Evolutionary conservation across 169 alveolate genomes (phyloP), one percentile per base, ranked within the genome.

Genomic region (Plasmodium coatneyi): DNA sequence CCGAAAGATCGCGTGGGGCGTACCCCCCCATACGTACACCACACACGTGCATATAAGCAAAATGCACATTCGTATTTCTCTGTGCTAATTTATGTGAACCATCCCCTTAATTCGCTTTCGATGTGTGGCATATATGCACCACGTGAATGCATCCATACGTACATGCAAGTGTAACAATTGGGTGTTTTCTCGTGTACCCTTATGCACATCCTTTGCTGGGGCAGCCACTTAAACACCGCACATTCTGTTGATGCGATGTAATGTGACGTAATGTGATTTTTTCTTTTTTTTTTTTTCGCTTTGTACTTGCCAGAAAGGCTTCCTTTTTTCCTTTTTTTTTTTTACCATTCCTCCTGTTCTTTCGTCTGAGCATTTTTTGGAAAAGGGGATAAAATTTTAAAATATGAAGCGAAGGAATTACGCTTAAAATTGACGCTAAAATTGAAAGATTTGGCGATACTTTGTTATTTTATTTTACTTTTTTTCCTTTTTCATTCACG

Each of bases 301-400:
- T n/a, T n/a, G n/a, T n/a, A n/a, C n/a, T n/a, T n/a, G n/a, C n/a
- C n/a, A n/a, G n/a, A n/a, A n/a, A n/a, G n/a, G n/a, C n/a, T 0
- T 3, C 14, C 19, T 25, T 66, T 56, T 5, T 60, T 60, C 9
- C n/a, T 60, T 19, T 60, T 60, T 60, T 66, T 66, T 66, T 66
- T 66, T 66, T 19, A 22, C 9, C 46, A 1, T 39, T 39, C 9
- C 9, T 22, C 14, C 34, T 16, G 28, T 60, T 5, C 34, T 60
- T 60, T 78, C 41, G 39, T 79, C 70, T 79, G 84, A 79, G 84
- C 72, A 16, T 36, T 43, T 79, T 79, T 79, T 1, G 71, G 9
- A 16, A 79, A 36, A 22, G 41, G 36, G 39, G 39, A 22, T 22
- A 3, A 66, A 66, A 66, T 6, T 66, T 66, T 7, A 66, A 66